A percentile compares a stretch with the other conserved stretches of the same genome.
These are phyloP conservation scores for Rhizopus arrhizus DNA, from an alignment of 371 early-diverging fungal species.

Conservation along the genomic window DNA sequence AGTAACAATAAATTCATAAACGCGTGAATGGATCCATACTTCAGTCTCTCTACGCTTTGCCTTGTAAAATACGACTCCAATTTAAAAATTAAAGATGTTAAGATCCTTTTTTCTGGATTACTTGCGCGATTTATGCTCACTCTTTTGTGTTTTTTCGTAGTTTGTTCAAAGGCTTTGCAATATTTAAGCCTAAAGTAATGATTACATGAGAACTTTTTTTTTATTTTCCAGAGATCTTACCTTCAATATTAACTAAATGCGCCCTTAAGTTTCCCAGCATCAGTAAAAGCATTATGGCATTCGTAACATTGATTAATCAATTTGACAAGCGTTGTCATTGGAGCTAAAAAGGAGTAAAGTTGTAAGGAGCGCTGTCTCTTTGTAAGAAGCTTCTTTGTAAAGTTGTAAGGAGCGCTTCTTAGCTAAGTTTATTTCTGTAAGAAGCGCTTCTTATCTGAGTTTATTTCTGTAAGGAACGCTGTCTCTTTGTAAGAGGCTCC, in stretches of 20 bases:
- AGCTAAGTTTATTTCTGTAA: background rate
- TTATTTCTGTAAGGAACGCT: no score
- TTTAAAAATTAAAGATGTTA: conserved; percentile 17
- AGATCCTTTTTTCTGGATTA: conserved; percentile 15
- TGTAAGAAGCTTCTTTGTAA: no score
- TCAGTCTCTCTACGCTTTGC: conserved; percentile 7
- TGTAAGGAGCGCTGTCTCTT: no score
- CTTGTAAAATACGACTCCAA: conserved; percentile 3
- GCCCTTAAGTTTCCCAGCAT: conserved; percentile 1
- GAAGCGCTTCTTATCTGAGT: background rate
- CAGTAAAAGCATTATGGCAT: conserved; percentile 5
- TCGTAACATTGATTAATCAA: conserved; percentile 7
- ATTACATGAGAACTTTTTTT: conserved; percentile 2
- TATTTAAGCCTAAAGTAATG: background rate
- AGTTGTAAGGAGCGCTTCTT: conserved; percentile 2
- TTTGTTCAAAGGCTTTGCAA: background rate
- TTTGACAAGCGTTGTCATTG: conserved; percentile 2
- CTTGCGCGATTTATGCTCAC: conserved; percentile 18
- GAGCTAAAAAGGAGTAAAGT: conserved; percentile 3
- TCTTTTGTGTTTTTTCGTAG: conserved; percentile 14
- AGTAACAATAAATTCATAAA: conserved; percentile 15
- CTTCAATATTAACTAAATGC: conserved; percentile 5
- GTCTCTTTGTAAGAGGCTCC: no score
- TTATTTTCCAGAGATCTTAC: conserved; percentile 8
- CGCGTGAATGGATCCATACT: conserved; percentile 1